phyloP scores from a whole-genome alignment of 257 asterid genomes.

The Linaria vulgaris region DNA sequence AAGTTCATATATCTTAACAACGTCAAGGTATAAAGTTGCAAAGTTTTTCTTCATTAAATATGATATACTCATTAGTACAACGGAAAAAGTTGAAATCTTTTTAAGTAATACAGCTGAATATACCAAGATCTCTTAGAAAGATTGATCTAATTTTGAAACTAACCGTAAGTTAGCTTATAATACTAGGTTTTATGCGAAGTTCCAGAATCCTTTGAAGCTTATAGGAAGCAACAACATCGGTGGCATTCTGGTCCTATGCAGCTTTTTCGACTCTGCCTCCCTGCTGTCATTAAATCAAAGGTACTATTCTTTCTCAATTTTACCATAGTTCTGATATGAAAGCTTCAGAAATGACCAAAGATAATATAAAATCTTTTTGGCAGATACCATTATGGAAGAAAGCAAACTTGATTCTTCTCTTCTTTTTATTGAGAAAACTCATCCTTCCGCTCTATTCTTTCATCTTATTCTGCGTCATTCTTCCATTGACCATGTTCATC shows the following conservation, averaged over 20 bases:
- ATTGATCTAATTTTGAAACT: no score
- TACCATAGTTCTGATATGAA: background rate
- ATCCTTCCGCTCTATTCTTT: conserved; percentile 78
- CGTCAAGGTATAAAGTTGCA: conserved; percentile 57
- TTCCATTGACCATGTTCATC: conserved; percentile 67
- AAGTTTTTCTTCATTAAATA: no score
- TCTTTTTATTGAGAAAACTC: conserved; percentile 62
- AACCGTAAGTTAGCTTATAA: background rate
- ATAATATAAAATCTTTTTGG: background rate
- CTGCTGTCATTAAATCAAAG: conserved; percentile 57
- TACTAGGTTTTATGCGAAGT: conserved; percentile 64
- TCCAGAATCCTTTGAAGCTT: conserved; percentile 76
- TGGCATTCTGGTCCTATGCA: conserved; percentile 91
- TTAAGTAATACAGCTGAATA: no score
- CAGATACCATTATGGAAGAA: conserved; percentile 75
- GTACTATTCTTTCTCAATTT: no score
- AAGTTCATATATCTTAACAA: conserved; percentile 63
- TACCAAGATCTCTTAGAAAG: no score
- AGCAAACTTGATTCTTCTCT: conserved; percentile 58
- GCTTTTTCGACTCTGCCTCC: conserved; percentile 69
- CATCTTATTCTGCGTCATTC: conserved; percentile 65
- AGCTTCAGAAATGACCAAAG: background rate
- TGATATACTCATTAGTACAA: no score
- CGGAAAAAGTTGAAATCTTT: no score
- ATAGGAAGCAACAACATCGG: conserved; percentile 71